Base-by-base conservation (phyloP, 306 rosid genomes). In the Sesbania bispinosa region DNA sequence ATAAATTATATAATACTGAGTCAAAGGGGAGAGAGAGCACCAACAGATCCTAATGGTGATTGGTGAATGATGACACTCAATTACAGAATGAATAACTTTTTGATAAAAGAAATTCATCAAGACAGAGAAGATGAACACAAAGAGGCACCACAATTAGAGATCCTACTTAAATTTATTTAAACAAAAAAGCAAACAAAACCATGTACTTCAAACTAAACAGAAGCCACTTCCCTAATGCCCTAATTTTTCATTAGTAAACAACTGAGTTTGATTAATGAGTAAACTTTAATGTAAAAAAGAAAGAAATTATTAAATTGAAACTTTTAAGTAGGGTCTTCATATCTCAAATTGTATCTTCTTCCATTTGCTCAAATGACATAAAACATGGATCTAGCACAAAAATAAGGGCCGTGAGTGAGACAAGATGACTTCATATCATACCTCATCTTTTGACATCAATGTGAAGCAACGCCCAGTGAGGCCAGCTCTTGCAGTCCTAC, bases 401-500 rank as follows among this genome's bases (percentile, higher is more conserved):
- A 35, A 64, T 19, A 64, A 48, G n/a, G 52, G 41, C 36, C n/a
- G 18, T 47, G 73, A 33, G 16, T 6, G 61, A 27, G 14, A 59
- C 72, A 77, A 76, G 52, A 57, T 35, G 41, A 74, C 65, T 15
- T 62, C 46, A 77, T n/a, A n/a, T n/a, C n/a, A n/a, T 83, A 94
- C 99, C 99, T 89, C 95, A 6, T 86, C 87, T 10, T 85, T 67
- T 30, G 85, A 76, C 83, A 86, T 81, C 84, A 94, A 81, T 67
- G 99, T 87, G 83, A 86, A 94, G 85, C 96, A 89, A 21, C 92
- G 79, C 11, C 98, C 98, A 79, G 82, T 69, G 72, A 80, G 94
- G 21, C 96, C 97, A 36, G 99, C 96, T 82, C 99, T 89, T 19
- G 99, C 99, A 59, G 97, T 90, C 81, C 99, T 86, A 67, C 98